Base-by-base conservation (phyloP, 768 basidiomycete genomes). In the Russula griseocarnosa region DNA sequence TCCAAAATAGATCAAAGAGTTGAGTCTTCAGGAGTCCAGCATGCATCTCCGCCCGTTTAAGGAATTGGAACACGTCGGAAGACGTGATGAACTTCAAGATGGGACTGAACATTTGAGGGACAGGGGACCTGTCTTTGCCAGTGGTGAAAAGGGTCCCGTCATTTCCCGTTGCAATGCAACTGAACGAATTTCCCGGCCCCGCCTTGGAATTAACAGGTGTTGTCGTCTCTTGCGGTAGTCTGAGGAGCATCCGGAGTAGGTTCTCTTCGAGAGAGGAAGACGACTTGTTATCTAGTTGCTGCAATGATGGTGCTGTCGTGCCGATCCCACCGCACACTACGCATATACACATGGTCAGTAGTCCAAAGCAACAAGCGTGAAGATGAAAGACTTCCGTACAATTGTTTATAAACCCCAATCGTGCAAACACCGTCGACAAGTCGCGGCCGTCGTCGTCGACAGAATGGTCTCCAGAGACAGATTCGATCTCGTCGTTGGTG, bases 1-100 rank as follows among this genome's bases (percentile, higher is more conserved):
- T 47, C 64, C 64, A 65, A 14, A 42, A 46, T 22, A 62, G 40
- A 22, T 65, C 60, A 40, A 46, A 65, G 7, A 65, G 14, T 42
- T 63, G 60, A 2, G 60, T 51, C 22, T 18, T 63, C 20, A 40
- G 32, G 38, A 64, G 55, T 4, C 49, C 30, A 3, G 26, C 28
- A 11, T 62, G 61, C n/a, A 8, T 30, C 38, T 62, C 49, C 34
- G 30, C 61, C 30, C 16, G 24, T 30, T 62, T 62, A 38, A 62
- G 40, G 42, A 62, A 62, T 20, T 11, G 38, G 24, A 14, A 44
- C 5, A 62, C 38, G 22, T 62, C 55, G 1, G 55, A 28, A 14
- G 47, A 56, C 11, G 38, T 26, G 30, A 62, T 51, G 18, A 62
- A 57, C 16, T 51, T 56, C 49, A 44, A 24, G 55, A 57, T 51